Conservation (phyloP, 2,329 filamentous ascomycete species). For the Geoglossum cookeanum region DNA sequence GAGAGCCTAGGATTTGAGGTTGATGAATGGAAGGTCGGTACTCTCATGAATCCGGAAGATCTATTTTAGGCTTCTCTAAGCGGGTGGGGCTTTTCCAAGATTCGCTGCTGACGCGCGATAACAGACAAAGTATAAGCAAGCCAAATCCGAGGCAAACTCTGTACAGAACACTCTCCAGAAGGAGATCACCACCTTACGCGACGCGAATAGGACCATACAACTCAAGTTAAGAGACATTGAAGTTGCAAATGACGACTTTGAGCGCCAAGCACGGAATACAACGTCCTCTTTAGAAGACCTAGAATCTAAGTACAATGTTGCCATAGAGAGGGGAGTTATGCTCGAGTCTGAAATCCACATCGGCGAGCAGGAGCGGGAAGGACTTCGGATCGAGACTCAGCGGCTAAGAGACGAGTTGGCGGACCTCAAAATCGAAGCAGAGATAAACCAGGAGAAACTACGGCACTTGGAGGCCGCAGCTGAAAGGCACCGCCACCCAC, state of each 20-base stretch:
- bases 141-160: slow-evolving; percentile 68
- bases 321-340: slow-evolving; percentile 81
- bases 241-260: slow-evolving; percentile 95
- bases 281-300: slow-evolving; percentile 91
- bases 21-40: slow-evolving; percentile 84
- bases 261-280: slow-evolving; percentile 87
- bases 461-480: slow-evolving; percentile 43
- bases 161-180: slow-evolving; percentile 82
- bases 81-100: not conserved
- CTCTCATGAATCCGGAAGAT: not conserved
- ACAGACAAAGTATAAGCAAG: slow-evolving; percentile 88
- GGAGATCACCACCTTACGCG: slow-evolving; percentile 81
- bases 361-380: slow-evolving; percentile 81
- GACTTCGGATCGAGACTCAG: slow-evolving; percentile 75
- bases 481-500: slow-evolving; percentile 18
- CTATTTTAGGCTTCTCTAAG: not conserved
- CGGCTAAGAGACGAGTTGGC: slow-evolving; percentile 76
- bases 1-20: slow-evolving; percentile 75
- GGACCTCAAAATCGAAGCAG: slow-evolving; percentile 84
- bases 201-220: slow-evolving; percentile 63
- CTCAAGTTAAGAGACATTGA: slow-evolving; percentile 83
- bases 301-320: slow-evolving; percentile 89
- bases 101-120: slow-evolving; percentile 7
- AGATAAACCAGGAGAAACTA: slow-evolving; percentile 87
- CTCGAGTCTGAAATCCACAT: slow-evolving; percentile 87